Evolutionary conservation across 2,329 filamentous ascomycete species (phyloP).

Genomic region (Dryadomyces sulphureus): DNA sequence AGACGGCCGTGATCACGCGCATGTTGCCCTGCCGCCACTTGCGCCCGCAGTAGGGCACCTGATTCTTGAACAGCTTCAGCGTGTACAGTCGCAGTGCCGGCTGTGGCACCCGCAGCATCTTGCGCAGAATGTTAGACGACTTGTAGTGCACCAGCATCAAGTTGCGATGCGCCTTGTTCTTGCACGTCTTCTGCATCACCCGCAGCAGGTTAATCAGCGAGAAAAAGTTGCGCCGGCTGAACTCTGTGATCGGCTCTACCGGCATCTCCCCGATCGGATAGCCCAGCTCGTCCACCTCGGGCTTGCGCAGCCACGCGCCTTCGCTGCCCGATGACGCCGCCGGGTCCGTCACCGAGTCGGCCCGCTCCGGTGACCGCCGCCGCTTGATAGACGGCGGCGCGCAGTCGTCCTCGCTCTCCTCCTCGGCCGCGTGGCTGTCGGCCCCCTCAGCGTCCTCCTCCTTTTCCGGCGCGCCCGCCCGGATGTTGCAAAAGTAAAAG

Average conservation of each 20-base stretch:
- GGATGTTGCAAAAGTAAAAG: constrained; percentile 76
- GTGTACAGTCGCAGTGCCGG: constrained; percentile 81
- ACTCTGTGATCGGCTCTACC: constrained; percentile 66
- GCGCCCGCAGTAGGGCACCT: constrained; percentile 92
- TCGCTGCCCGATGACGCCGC: not conserved
- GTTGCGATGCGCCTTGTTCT: constrained; percentile 88
- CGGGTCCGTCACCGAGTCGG: constrained; percentile 5
- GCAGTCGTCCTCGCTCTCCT: constrained; percentile 60
- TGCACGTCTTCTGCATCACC: constrained; percentile 94
- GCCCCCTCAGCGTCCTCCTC: constrained; percentile 16
- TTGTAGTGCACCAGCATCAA: constrained; percentile 92
- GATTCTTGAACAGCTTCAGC: constrained; percentile 94
- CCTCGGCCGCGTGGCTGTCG: constrained; percentile 22
- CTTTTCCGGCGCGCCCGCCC: constrained; percentile 20
- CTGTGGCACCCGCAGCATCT: constrained; percentile 82
- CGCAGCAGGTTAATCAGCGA: constrained; percentile 89
- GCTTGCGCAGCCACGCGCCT: constrained; percentile 20
- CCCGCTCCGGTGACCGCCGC: constrained; percentile 30
- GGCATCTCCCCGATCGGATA: constrained; percentile 58
- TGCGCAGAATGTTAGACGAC: constrained; percentile 79
- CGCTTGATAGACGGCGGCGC: constrained; percentile 69
- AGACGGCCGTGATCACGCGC: constrained; percentile 95
- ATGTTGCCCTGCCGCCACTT: constrained; percentile 99
- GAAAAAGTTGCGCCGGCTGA: constrained; percentile 91
- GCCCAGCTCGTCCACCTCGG: constrained; percentile 74